Base-by-base conservation (phyloP, 257 asterid genomes). In the Solanum sitiens region DNA sequence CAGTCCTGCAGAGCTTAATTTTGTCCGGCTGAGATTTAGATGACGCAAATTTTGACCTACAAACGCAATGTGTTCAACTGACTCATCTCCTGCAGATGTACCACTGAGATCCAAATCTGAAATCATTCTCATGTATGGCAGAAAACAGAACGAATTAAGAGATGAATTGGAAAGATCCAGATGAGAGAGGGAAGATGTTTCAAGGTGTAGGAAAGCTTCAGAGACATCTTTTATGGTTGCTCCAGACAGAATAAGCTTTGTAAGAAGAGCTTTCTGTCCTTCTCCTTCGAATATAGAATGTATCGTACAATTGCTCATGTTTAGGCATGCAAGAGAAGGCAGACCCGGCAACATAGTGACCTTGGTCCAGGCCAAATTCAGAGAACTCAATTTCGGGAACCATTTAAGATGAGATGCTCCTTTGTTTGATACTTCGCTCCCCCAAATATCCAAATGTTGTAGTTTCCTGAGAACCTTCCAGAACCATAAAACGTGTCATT, bases 251-350 rank as follows among this genome's bases (percentile, higher is more conserved):
- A 92, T 79, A n/a, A 97, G 92, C 86, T 93, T 94, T 91, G 89
- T 88, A 89, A 93, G 65, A 75, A 42, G 89, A 88, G 95, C 93
- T 92, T 91, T 89, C 53, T 72, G 91, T 71, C 91, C 95, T 87
- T 85, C 92, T 87, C 91, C 95, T 77, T 91, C 90, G 40, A 91
- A 93, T 61, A 96, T 75, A 85, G 95, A 91, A 87, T 90, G 91
- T 90, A 97, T 83, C 11, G 93, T 91, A 91, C 99, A 97, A 92
- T 94, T 95, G 87, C 99, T 96, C 98, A 96, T 94, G 95, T 96
- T 93, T 87, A 97, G 93, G 91, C 56, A 90, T 42, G 90, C 77
- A 84, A 97, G 95, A 39, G 96, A 94, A 85, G 92, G 85, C 87
- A 97, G 74, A 89, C 87, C 79, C 4, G 98, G 98, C 89, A 97